Base-by-base conservation (phyloP, 83 land plant genomes). In the Picea engelmannii region DNA sequence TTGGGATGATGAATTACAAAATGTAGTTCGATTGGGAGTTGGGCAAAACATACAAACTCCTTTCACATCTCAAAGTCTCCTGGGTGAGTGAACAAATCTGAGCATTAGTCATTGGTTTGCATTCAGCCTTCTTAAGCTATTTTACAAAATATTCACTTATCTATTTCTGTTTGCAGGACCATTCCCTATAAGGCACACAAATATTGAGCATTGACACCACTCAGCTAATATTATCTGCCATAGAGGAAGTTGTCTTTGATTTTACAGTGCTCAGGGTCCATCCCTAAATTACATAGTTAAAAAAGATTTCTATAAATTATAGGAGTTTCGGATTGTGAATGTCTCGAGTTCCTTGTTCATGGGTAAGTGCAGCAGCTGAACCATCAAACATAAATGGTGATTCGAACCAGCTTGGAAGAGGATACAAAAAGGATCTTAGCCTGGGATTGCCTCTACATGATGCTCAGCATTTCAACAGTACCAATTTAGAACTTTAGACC, bases 1-100 rank as follows among this genome's bases (percentile, higher is more conserved):
- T 20, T 73, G 76, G 76, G 76, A 73, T 40, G 55, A 44, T 9
- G 76, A 73, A 42, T 24, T 73, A 38, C 76, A 73, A 73, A 73
- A 23, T 42, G 76, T 73, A n/a, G 76, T 73, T 44, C 58, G 21
- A 44, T 73, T 44, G 20, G 76, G 76, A 18, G 24, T 47, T 20
- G 76, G 76, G 27, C 27, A 47, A 73, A 73, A 73, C 24, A 73
- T 73, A 11, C 76, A 73, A 44, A 49, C 27, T n/a, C 15, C 58
- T n/a, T 73, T 73, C 76, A 20, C 25, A 44, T 52, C 76, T 21
- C 76, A 73, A 40, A 44, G 76, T 35, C 47, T 73, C 11, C 76
- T 47, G 58, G 76, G 76, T 73, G 21, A 42, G 58, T 47, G 8
- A 49, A 73, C 25, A 44, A 42, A 10, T 47, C 76, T 73, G 13